Evolutionary conservation across 441 rosid species (phyloP).

Genomic region (Mallotus repandus): DNA sequence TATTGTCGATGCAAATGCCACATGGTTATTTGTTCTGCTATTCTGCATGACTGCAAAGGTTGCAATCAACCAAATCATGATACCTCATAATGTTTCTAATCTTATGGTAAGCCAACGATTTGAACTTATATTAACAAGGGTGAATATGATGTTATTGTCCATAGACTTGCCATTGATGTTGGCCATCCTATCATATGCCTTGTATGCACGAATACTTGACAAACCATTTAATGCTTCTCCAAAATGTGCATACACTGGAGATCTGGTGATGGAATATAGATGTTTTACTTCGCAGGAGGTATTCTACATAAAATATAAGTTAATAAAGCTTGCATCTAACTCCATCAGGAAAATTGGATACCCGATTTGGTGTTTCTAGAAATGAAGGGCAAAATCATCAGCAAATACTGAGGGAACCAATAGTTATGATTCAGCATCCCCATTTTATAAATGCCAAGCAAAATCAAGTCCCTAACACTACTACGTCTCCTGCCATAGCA

Average conservation of each 20-base stretch:
- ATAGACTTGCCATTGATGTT: conserved; percentile 71
- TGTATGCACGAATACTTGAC: conserved; percentile 88
- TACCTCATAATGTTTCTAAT: conserved; percentile 84
- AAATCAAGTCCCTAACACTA: conserved; percentile 21
- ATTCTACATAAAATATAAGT: conserved; percentile 39
- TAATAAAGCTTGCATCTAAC: conserved; percentile 1
- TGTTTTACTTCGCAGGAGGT: conserved; percentile 96
- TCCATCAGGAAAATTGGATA: conserved; percentile 26
- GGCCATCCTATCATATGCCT: conserved; percentile 86
- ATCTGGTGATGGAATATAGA: conserved; percentile 85
- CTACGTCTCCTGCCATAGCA: conserved; percentile 28
- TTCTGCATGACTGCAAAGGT: conserved; percentile 83
- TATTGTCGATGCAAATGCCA: conserved; percentile 82
- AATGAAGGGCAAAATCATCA: conserved; percentile 32
- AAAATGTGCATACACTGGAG: conserved; percentile 94
- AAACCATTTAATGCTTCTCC: conserved; percentile 95
- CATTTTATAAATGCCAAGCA: conserved; percentile 32
- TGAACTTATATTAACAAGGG: conserved; percentile 70
- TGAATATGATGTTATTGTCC: conserved; percentile 94
- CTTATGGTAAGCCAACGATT: conserved; percentile 91
- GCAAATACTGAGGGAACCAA: conserved; percentile 39
- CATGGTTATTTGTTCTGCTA: conserved; percentile 58
- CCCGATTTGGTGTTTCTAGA: conserved; percentile 27
- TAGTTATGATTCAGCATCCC: conserved; percentile 43
- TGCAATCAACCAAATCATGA: conserved; percentile 94